phyloP scores from a whole-genome alignment of 495 filamentous ascomycete species.

The Ramalina intermedia region DNA sequence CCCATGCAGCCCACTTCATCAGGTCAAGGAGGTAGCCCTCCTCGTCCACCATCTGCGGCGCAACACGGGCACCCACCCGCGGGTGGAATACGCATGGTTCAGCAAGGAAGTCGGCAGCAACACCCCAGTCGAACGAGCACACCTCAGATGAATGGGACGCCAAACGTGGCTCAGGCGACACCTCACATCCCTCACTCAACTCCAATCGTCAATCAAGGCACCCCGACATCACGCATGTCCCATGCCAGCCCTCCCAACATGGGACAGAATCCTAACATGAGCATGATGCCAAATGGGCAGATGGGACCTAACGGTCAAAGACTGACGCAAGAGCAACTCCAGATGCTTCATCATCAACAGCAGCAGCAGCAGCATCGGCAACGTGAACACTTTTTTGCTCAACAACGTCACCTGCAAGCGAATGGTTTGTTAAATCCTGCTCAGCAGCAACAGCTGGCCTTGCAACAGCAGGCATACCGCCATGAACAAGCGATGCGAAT shows the following conservation, averaged over 20 bases:
- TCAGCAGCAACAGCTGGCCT: conserved; percentile 16
- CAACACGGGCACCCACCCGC: conserved; percentile 51
- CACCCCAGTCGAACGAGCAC: conserved; percentile 57
- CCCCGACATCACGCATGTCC: conserved; percentile 34
- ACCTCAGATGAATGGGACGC: conserved; percentile 70
- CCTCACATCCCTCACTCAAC: conserved; percentile 55
- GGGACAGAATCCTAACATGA: conserved; percentile 43
- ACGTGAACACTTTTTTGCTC: conserved; percentile 26
- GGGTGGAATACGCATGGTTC: conserved; percentile 51
- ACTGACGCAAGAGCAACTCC: conserved; percentile 18
- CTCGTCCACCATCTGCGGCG: conserved; percentile 60
- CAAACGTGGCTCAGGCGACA: conserved; percentile 59
- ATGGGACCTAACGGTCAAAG: conserved; percentile 31
- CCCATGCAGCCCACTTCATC: conserved; percentile 72
- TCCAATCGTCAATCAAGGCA: conserved; percentile 36
- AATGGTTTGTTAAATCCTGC: conserved; percentile 23
- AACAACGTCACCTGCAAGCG: conserved; percentile 20
- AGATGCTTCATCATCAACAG: conserved; percentile 13
- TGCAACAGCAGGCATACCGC: conserved; percentile 21
- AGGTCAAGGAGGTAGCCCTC: conserved; percentile 57
- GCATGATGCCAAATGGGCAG: conserved; percentile 23
- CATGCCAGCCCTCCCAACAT: conserved; percentile 57
- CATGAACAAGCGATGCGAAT: neutral
- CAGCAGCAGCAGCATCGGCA: conserved; percentile 23
- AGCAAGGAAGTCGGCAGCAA: conserved; percentile 68